Evolutionary conservation across 352 stramenopile species (phyloP), one percentile per base, ranked within the genome.

Genomic region (Discostella stelligera): DNA sequence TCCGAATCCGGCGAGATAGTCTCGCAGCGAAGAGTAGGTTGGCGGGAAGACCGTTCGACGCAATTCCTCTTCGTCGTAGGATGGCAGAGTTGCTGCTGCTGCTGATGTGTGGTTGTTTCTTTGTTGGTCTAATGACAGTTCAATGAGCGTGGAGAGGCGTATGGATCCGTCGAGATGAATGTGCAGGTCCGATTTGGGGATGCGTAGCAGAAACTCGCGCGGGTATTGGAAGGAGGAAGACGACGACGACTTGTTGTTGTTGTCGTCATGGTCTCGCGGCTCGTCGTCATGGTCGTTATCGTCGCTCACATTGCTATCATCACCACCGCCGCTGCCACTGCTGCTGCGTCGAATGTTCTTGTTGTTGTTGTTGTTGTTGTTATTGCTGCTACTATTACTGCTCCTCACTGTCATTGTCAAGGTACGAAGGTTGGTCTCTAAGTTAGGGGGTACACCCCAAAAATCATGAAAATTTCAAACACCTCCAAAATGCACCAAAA

Each of bases 111-210:
- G 2, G 2, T 32, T 32, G 2, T 32, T 3, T 30, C 95, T 89
- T 50, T 81, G 68, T 62, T 95, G 90, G 65, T 93, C 74, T 44
- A 87, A 62, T n/a, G 92, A 91, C 59, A 96, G 65, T 21, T 95
- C 91, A 23, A 96, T 92, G 37, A 96, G 84, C 30, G 93, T 96
- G 68, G 93, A 70, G 0, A 89, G 88, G 13, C 93, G 91, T 27
- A 96, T 74, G 52, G 89, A 94, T 54, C 93, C 93, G 56, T 96
- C 93, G 66, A 96, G 67, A 71, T 96, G 93, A 69, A 91, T 94
- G 73, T 96, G 93, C 11, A 96, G 77, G 63, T 96, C 93, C 2
- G 70, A 27, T 55, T 84, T 84, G 46, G 77, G 93, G 49, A 95
- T 72, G 14, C 64, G 63, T 18, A 73, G 23, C 9, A 72, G 48